Conservation (phyloP, 768 basidiomycete genomes). For the Polyporus arcularius region DNA sequence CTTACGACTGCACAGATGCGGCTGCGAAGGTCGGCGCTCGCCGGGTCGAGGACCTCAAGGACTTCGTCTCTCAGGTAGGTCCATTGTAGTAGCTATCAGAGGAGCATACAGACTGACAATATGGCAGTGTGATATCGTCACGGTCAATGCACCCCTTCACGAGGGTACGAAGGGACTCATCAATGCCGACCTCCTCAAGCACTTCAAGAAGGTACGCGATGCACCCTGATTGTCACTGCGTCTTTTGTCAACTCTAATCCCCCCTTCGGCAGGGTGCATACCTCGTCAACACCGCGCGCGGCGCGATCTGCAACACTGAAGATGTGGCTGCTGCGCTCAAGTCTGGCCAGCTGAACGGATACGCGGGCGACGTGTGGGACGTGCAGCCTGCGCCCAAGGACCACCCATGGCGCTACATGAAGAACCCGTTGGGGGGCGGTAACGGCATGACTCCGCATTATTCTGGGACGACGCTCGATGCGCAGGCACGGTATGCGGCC, state of each 20-base stretch:
- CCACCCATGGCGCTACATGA: slow-evolving; percentile 83
- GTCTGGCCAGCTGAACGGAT: slow-evolving; percentile 70
- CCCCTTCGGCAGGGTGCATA: slow-evolving; percentile 57
- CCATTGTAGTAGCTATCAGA: too few relatives aligned
- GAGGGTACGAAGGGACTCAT: slow-evolving; percentile 82
- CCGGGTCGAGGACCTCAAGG: slow-evolving; percentile 78
- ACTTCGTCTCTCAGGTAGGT: slow-evolving; percentile 36
- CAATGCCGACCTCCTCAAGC: slow-evolving; percentile 77
- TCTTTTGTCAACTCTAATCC: background rate
- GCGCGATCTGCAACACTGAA: slow-evolving; percentile 85
- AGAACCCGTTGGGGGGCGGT: slow-evolving; percentile 79
- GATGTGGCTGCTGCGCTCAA: slow-evolving; percentile 75
- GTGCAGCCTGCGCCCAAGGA: slow-evolving; percentile 85
- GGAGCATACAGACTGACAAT: background rate
- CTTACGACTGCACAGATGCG: slow-evolving; percentile 41
- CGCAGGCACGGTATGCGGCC: slow-evolving; percentile 81
- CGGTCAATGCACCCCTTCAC: slow-evolving; percentile 86
- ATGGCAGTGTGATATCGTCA: slow-evolving; percentile 66
- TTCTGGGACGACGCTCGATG: slow-evolving; percentile 87
- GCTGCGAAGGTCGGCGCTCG: slow-evolving; percentile 69
- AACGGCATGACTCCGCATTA: slow-evolving; percentile 91
- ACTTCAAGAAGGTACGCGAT: slow-evolving; percentile 69
- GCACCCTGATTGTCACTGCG: too few relatives aligned
- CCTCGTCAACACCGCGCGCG: slow-evolving; percentile 92
- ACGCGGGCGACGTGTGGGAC: slow-evolving; percentile 74